A percentile compares a stretch with the other conserved stretches of the same genome.
These are phyloP conservation scores for Hypomyces rosellus DNA, from an alignment of 2,329 filamentous ascomycete species.

Conservation along the genomic window DNA sequence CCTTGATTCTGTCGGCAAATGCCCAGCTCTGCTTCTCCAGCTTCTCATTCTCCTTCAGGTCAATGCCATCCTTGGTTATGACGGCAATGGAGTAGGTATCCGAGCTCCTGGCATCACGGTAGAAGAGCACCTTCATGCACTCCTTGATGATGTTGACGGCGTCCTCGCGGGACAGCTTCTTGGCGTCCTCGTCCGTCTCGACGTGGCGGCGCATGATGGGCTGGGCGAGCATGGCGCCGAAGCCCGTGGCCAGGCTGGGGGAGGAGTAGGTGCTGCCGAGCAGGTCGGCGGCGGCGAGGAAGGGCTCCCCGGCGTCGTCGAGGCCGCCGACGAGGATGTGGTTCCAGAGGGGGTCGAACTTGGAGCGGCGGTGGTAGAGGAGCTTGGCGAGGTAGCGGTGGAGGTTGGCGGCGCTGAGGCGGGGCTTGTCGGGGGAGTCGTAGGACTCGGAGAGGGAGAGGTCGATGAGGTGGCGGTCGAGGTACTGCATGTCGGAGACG, in stretches of 20 bases:
- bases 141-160: slow-evolving; percentile 78
- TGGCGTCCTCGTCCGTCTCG: slow-evolving; percentile 69
- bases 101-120: slow-evolving; percentile 88
- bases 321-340: slow-evolving; percentile 85
- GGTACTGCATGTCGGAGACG: slow-evolving; percentile 98
- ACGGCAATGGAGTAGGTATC: slow-evolving; percentile 89
- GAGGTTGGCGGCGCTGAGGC: slow-evolving; percentile 84
- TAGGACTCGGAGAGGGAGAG: slow-evolving; percentile 90
- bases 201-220: slow-evolving; percentile 81
- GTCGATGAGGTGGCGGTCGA: slow-evolving; percentile 78
- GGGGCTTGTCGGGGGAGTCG: slow-evolving; percentile 35
- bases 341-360: slow-evolving; percentile 98
- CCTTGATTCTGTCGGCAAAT: slow-evolving; percentile 90
- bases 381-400: slow-evolving; percentile 96
- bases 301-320: slow-evolving; percentile 72
- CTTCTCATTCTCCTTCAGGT: slow-evolving; percentile 76
- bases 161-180: slow-evolving; percentile 65
- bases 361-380: slow-evolving; percentile 87
- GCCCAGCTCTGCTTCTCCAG: slow-evolving; percentile 96
- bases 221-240: slow-evolving; percentile 86
- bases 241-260: slow-evolving; percentile 87
- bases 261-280: slow-evolving; percentile 86
- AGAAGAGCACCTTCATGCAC: slow-evolving; percentile 98
- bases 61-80: slow-evolving; percentile 81
- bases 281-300: slow-evolving; percentile 86